Base-by-base conservation (phyloP, 2,329 filamentous ascomycete species). In the Ophioceras dolichostomum region DNA sequence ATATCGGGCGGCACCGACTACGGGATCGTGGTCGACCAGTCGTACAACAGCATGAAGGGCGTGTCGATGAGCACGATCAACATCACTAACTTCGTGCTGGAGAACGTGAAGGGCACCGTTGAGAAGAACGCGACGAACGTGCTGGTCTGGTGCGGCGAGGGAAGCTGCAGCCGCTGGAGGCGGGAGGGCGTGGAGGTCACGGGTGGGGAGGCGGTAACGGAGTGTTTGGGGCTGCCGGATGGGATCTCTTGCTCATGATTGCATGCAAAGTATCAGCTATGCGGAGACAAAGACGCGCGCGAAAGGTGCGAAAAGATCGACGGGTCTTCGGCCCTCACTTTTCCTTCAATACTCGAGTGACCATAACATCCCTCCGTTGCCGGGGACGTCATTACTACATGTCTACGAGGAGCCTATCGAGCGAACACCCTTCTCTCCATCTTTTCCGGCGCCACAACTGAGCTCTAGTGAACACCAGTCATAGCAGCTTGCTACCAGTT, bases 1-100 rank as follows among this genome's bases (percentile, higher is more conserved):
- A 56, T 76, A 2, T 60, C 41, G 3, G 51, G 64, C 37, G 56
- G 64, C 17, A 12, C 34, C 24, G 13, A 19, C 9, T 73, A 75
- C 49, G 71, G 67, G 32, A 66, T 77, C 40, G 59, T 75, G 36
- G 65, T 78, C 40, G 58, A 76, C 52, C 73, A 78, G 56, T 69
- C 75, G 50, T 76, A 74, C 46, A 54, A 64, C 48, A 65, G 65
- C 44, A 62, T 58, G 3, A 60, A 55, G 2, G 47, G 45, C 8
- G 29, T 47, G 2, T 64, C 67, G 5, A 70, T 67, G 8, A 59
- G 54, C 18, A 63, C 60, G 33, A 61, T 70, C 10, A 58, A 58
- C 3, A 65, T 71, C 42, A 64, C 60, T 3, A 55, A 48, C n/a
- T 49, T 70, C 12, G 56, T 50, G 1, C 34, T 70, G 6, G 40